These are phyloP conservation scores for Pilasporangium apinafurcum DNA, from an alignment of 352 stramenopile species.

Conservation along the genomic window DNA sequence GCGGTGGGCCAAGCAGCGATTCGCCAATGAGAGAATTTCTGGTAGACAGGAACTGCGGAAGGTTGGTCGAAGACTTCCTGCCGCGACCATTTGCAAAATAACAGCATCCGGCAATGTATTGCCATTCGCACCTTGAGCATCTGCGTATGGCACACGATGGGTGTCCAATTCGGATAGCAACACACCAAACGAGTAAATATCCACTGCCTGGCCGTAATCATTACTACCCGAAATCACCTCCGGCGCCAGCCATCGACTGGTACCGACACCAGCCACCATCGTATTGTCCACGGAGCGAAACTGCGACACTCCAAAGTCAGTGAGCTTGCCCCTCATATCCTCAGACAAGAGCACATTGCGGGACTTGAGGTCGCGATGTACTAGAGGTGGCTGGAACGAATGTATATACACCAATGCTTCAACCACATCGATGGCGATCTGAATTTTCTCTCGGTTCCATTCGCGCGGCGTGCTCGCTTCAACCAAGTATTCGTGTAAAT, in stretches of 20 bases:
- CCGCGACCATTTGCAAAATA: slow-evolving; percentile 31
- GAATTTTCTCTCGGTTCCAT: slow-evolving; percentile 5
- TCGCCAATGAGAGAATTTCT: slow-evolving; percentile 19
- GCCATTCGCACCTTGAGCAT: slow-evolving; percentile 9
- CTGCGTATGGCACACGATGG: slow-evolving; percentile 28
- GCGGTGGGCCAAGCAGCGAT: slow-evolving; percentile 20
- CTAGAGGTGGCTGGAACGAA: slow-evolving; percentile 9
- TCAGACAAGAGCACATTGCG: slow-evolving; percentile 9
- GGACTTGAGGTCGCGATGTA: slow-evolving; percentile 15
- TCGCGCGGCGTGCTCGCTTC: background rate
- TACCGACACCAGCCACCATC: slow-evolving; percentile 12
- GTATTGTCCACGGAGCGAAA: slow-evolving; percentile 5
- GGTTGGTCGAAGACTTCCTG: slow-evolving; percentile 17
- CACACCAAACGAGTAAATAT: slow-evolving; percentile 19
- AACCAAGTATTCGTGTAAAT: slow-evolving; percentile 3
- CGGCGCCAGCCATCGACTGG: slow-evolving; percentile 12
- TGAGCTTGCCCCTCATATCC: slow-evolving; percentile 11
- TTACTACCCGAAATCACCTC: slow-evolving; percentile 21
- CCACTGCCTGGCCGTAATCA: slow-evolving; percentile 9
- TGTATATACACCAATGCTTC: slow-evolving; percentile 6
- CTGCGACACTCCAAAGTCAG: slow-evolving; percentile 14
- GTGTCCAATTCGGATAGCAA: slow-evolving; percentile 37
- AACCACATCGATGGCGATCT: slow-evolving; percentile 11
- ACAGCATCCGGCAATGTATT: slow-evolving; percentile 27
- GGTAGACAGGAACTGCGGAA: slow-evolving; percentile 17